phyloP scores from a whole-genome alignment of 768 basidiomycete genomes.

The Naematelia aurantialba region DNA sequence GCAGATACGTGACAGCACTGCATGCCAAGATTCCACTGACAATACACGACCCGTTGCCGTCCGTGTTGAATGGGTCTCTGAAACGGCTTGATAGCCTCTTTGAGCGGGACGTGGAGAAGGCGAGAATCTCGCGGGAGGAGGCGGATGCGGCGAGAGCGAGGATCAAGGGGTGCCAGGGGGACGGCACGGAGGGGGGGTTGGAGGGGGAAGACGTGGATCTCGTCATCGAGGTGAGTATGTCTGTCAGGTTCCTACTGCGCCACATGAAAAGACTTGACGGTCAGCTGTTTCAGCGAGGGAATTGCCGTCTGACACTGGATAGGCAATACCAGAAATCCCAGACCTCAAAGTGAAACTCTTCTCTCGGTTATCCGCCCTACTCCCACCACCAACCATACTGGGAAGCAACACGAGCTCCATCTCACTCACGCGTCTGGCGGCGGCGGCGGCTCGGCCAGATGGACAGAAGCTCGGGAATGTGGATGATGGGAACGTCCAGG shows the following conservation, averaged over 20 bases:
- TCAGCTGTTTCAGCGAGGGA: too few species aligned
- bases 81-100: slow-evolving; percentile 74
- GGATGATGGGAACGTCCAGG: slow-evolving; percentile 69
- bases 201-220: slow-evolving; percentile 75
- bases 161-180: slow-evolving; percentile 48
- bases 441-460: slow-evolving; percentile 66
- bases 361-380: slow-evolving; percentile 61
- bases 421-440: slow-evolving; percentile 89
- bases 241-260: too few species aligned
- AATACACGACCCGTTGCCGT: slow-evolving; percentile 72
- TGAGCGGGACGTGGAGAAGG: slow-evolving; percentile 83
- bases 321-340: slow-evolving; percentile 86
- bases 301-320: not conserved
- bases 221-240: slow-evolving; percentile 74
- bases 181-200: slow-evolving; percentile 55
- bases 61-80: slow-evolving; percentile 71
- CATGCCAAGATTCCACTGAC: slow-evolving; percentile 81
- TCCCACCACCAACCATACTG: slow-evolving; percentile 71
- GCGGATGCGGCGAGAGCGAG: slow-evolving; percentile 70
- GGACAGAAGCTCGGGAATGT: slow-evolving; percentile 50
- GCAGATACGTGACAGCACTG: slow-evolving; percentile 58
- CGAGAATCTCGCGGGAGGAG: slow-evolving; percentile 63
- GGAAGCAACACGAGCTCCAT: slow-evolving; percentile 93
- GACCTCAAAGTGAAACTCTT: slow-evolving; percentile 76
- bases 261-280: too few species aligned